Evolutionary conservation across 345 rosid genomes (phyloP).

Genomic region (Lagerstroemia speciosa): DNA sequence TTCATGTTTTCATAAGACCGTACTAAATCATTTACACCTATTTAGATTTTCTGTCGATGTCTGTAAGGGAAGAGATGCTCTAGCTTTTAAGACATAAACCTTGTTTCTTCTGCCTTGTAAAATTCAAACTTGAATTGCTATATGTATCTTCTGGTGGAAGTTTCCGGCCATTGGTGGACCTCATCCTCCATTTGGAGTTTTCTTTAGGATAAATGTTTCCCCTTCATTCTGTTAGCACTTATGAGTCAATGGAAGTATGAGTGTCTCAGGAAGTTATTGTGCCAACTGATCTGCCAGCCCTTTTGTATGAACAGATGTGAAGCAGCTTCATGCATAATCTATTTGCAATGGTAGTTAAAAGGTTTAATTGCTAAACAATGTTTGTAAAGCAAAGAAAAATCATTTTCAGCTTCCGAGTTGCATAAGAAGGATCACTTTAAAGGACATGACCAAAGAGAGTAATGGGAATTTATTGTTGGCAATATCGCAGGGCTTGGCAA

Average conservation of each 20-base stretch:
- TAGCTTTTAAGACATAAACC: not conserved
- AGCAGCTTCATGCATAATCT: not conserved
- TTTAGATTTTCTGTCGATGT: no score
- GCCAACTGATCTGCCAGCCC: not conserved
- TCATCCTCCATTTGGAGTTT: not conserved
- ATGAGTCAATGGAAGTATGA: not conserved
- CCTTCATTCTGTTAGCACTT: not conserved
- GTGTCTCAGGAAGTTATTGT: not conserved
- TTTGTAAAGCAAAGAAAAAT: not conserved
- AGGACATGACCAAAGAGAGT: not conserved
- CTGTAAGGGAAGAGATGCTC: no score
- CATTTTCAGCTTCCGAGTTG: not conserved
- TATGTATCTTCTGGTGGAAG: not conserved
- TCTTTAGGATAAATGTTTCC: not conserved
- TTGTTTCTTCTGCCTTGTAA: not conserved
- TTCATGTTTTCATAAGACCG: no score
- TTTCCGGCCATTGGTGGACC: not conserved
- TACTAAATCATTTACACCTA: no score
- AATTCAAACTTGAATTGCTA: not conserved
- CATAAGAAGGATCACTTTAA: not conserved
- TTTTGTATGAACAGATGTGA: not conserved
- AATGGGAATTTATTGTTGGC: not conserved
- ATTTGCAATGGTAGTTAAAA: not conserved
- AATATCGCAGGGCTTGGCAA: slow-evolving; percentile 61
- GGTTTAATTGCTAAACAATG: not conserved